These are phyloP conservation scores for Rhododendron kiyosumense DNA, from an alignment of 148 eudicot species.

Conservation along the genomic window DNA sequence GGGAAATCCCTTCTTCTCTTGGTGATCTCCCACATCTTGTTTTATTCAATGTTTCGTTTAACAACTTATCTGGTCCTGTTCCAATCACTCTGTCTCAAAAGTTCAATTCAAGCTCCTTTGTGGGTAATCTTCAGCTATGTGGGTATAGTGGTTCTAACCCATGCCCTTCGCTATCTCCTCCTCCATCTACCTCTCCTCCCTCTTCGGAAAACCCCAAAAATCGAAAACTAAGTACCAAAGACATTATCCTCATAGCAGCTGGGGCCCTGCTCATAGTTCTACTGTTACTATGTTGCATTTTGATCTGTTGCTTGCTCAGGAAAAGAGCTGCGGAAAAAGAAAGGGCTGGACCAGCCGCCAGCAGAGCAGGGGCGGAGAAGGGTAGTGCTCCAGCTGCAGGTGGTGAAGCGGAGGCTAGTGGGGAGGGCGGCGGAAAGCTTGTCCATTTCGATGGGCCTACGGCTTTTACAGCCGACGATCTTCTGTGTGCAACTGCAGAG, in stretches of 20 bases:
- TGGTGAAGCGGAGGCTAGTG: conserved; percentile 43
- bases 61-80: conserved; percentile 70
- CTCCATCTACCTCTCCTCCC: conserved; percentile 15
- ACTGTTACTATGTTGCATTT: conserved; percentile 55
- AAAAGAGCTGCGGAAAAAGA: conserved; percentile 35
- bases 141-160: conserved; percentile 53
- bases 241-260: conserved; percentile 67
- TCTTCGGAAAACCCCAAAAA: conserved; percentile 11
- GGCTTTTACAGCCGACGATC: conserved; percentile 83
- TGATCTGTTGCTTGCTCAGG: conserved; percentile 59
- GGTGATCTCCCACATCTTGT: conserved; percentile 42
- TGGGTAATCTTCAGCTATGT: conserved; percentile 71
- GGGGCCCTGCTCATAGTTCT: conserved; percentile 53
- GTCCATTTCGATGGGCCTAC: conserved; percentile 83
- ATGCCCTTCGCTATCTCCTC: conserved; percentile 43
- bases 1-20: conserved; percentile 53
- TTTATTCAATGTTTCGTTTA: conserved; percentile 75
- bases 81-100: conserved; percentile 44
- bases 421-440: conserved; percentile 72
- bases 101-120: conserved; percentile 62
- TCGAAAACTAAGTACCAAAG: conserved; percentile 49
- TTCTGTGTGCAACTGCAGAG: conserved; percentile 90
- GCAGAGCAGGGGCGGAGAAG: conserved; percentile 37
- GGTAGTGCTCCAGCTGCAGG: conserved; percentile 37
- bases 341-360: conserved; percentile 26